Conservation (phyloP, 352 stramenopile genomes). For the Elongisporangium senticosum region DNA sequence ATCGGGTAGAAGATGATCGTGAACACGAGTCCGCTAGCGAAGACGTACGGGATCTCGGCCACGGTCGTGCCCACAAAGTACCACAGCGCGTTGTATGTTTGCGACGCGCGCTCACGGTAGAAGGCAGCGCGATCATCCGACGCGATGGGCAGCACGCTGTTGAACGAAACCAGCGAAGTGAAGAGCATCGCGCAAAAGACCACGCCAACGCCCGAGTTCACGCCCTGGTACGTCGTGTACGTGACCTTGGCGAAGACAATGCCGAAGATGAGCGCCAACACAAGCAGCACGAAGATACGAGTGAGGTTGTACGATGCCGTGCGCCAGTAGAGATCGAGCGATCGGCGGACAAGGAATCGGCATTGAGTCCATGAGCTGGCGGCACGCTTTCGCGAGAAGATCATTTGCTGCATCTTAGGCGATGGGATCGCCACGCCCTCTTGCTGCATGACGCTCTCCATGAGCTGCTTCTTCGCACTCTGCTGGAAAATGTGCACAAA, state of each 20-base stretch:
- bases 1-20: conserved; percentile 40
- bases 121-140: conserved; percentile 79
- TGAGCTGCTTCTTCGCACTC: conserved; percentile 14
- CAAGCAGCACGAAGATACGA: conserved; percentile 34
- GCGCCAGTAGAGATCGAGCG: conserved; percentile 34
- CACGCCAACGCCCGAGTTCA: conserved; percentile 36
- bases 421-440: conserved; percentile 14
- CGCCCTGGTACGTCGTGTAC: conserved; percentile 15
- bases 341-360: conserved; percentile 23
- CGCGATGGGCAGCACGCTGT: conserved; percentile 69
- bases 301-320: conserved; percentile 78
- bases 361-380: conserved; percentile 20
- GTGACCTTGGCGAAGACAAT: conserved; percentile 30
- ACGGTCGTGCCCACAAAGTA: conserved; percentile 75
- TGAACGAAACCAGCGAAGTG: conserved; percentile 61
- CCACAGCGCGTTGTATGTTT: conserved; percentile 76
- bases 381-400: conserved; percentile 27
- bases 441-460: conserved; percentile 14
- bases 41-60: conserved; percentile 65
- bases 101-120: conserved; percentile 84
- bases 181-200: conserved; percentile 72
- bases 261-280: conserved; percentile 61
- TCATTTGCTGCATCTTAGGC: conserved; percentile 16
- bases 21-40: conserved; percentile 28
- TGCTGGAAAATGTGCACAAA: conserved; percentile 21